Conservation (phyloP, 2,329 filamentous ascomycete species). For the Raffaelea ambrosiae region DNA sequence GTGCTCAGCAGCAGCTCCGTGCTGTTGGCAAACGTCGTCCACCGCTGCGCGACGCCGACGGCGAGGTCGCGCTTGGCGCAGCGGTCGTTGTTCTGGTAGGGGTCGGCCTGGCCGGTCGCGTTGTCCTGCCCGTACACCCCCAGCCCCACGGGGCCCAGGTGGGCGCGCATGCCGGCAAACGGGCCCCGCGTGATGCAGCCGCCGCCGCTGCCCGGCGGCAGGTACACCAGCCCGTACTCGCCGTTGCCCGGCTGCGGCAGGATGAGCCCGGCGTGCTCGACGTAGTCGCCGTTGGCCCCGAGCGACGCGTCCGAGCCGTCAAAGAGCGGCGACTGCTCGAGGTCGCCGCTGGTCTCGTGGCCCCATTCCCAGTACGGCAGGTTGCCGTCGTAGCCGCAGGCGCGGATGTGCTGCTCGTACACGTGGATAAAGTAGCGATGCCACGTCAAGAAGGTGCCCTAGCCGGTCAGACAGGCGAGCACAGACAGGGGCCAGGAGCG, state of each 20-base stretch:
- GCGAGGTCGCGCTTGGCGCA: conserved; percentile 25
- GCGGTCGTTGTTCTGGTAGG: conserved; percentile 24
- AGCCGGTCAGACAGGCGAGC: neutral
- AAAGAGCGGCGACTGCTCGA: conserved; percentile 28
- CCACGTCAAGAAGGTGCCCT: neutral
- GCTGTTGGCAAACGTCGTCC: conserved; percentile 17
- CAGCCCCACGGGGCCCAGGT: neutral
- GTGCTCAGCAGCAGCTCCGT: conserved; percentile 22
- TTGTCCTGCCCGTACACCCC: conserved; percentile 19
- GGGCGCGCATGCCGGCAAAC: conserved; percentile 13
- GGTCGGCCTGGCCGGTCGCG: conserved; percentile 14
- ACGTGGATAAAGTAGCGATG: neutral
- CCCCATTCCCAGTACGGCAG: conserved; percentile 31
- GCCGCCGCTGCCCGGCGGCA: conserved; percentile 7
- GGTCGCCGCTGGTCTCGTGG: conserved; percentile 17
- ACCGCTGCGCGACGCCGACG: conserved; percentile 13
- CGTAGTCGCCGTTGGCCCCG: conserved; percentile 28
- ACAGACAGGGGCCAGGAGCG: neutral
- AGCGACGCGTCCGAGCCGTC: conserved; percentile 32
- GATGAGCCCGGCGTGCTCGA: conserved; percentile 11
- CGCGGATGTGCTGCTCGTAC: neutral
- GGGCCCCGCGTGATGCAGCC: conserved; percentile 21
- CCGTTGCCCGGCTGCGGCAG: conserved; percentile 10
- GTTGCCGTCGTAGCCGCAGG: neutral
- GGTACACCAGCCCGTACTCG: neutral